Evolutionary conservation across 192 early-diverging fungal genomes (phyloP), one percentile per base, ranked within the genome.

Genomic region (Coemansia sp.): DNA sequence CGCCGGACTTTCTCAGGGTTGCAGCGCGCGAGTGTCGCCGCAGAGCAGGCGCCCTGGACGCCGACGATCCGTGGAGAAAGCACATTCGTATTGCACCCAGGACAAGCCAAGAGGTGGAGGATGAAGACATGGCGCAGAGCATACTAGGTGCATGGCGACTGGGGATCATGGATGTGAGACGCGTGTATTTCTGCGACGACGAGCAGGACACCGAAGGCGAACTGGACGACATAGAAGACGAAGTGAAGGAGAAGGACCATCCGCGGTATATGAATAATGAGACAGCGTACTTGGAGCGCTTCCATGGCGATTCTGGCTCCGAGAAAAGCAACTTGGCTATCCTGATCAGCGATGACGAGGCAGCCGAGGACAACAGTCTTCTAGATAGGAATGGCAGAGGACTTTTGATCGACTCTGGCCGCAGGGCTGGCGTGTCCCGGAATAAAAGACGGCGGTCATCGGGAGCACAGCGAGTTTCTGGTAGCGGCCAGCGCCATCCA

Each of bases 301-400:
- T 6, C 13, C 11, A 14, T 42, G 8, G 14, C 8, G 39, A 42
- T 16, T 42, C 39, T 14, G 5, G 39, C 13, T 3, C 5, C 8
- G 39, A 42, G 13, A 62, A 14, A 7, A 28, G 60, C 18, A 58
- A 63, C 34, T 61, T 14, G 13, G 55, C 75, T 48, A 78, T 80
- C 6, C 13, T 74, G 19, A 64, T 80, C 47, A 80, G 77, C 22
- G 77, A 80, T 36, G 72, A 67, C 19, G 77, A 80, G 60, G 77
- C 77, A 1, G 49, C 61, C 6, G 77, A 80, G 32, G 77, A 80
- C 55, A 80, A 80, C 46, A 56, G 54, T 0, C n/a, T 61, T 4
- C 23, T 54, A 20, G 53, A 35, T 24, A 9, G 35, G 25, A 36
- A 27, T 32, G 42, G 57, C 7, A 23, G 42, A 6, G 29, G 25